phyloP scores from a whole-genome alignment of 306 rosid genomes.

The Amphicarpaea edgeworthii region DNA sequence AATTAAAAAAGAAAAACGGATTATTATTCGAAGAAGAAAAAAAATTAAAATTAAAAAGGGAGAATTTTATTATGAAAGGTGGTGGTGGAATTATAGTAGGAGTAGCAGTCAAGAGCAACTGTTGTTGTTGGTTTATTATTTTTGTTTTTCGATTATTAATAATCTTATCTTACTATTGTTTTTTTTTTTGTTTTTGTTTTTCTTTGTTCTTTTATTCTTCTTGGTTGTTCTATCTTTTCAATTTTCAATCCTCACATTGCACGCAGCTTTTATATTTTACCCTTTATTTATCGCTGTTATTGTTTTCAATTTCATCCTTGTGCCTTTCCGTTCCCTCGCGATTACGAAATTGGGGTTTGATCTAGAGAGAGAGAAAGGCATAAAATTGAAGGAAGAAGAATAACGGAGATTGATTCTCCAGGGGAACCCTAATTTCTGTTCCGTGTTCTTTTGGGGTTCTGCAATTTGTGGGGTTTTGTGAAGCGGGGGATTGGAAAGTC shows the following conservation, averaged over 20 bases:
- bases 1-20: slow-evolving; percentile 29
- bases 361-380: slow-evolving; percentile 39
- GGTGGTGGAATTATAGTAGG: slow-evolving; percentile 65
- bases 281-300: slow-evolving; percentile 38
- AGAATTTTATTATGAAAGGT: slow-evolving; percentile 69
- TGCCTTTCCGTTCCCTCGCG: slow-evolving; percentile 65
- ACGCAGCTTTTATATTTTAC: slow-evolving; percentile 40
- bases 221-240: slow-evolving; percentile 55
- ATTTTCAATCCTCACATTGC: slow-evolving; percentile 45
- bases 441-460: slow-evolving; percentile 42
- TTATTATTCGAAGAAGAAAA: slow-evolving; percentile 43
- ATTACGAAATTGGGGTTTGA: slow-evolving; percentile 70
- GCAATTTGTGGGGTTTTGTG: slow-evolving; percentile 65
- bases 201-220: slow-evolving; percentile 51
- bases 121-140: slow-evolving; percentile 55
- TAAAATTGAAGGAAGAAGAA: slow-evolving; percentile 34
- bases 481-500: slow-evolving; percentile 27
- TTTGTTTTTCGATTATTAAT: slow-evolving; percentile 52
- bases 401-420: slow-evolving; percentile 48
- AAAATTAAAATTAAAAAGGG: slow-evolving; percentile 36
- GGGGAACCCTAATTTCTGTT: slow-evolving; percentile 52
- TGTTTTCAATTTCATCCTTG: slow-evolving; percentile 56
- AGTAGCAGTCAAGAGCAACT: slow-evolving; percentile 56
- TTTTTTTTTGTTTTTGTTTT: background rate
- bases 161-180: slow-evolving; percentile 38